Base-by-base conservation (phyloP, 1,139 yeast genomes). In the Debaryomyces subglobosus region DNA sequence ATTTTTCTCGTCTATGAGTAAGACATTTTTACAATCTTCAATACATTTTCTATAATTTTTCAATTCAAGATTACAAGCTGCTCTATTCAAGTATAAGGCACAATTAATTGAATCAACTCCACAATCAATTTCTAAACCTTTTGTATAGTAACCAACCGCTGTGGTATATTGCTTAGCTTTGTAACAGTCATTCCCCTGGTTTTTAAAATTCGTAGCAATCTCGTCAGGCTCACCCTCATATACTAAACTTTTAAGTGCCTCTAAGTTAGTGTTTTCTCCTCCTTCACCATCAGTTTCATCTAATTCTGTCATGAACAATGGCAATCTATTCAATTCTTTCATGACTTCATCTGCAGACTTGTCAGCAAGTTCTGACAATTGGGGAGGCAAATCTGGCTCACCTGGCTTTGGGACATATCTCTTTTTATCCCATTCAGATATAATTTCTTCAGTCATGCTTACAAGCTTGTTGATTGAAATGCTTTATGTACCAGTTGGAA, bases 181-280 rank as follows among this genome's bases (percentile, higher is more conserved):
- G 69, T 78, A 94, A 53, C 89, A 81, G 20, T 90, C 97, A 62
- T 95, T 94, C 9, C 99, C 99, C 64, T 94, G 98, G 53, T 81
- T 85, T 57, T 91, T 91, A 73, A 92, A 94, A 61, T 91, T 91
- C 27, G 82, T 78, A 2, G 98, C 98, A 42, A 92, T 74, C 61
- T 94, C 99, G 58, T 87, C 84, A 0, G 98, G 97, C 53, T 90
- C 96, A 32, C 99, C 99, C 45, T 94, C 99, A 62, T 89, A 92
- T 0, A 96, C 97, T 60, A 95, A 74, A 10, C 97, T 94, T 62
- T 85, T 86, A 53, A 94, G 77, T 0, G 99, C 99, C 62, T 94
- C 98, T 20, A 95, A 69, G 46, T 82, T 85, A 5, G 77, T 63
- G 60, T 89, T 90, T 41, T 84, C 87, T 32, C 92, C 95, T 33